phyloP scores from a whole-genome alignment of 768 basidiomycete species.

The Lactarius indigo region DNA sequence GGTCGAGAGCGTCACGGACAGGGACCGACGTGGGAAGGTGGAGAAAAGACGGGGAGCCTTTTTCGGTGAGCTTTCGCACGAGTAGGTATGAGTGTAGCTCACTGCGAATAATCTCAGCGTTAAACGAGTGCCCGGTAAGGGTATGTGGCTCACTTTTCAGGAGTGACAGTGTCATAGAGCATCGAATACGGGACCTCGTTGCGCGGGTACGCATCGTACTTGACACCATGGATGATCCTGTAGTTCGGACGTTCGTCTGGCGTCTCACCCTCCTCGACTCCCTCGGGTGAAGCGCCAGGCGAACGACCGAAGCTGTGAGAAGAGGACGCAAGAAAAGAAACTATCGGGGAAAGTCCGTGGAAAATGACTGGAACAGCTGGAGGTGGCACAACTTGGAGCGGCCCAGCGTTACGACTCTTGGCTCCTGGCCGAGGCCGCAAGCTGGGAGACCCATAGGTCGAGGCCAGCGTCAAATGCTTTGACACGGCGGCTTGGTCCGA shows the following conservation, averaged over 20 bases:
- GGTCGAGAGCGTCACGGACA: constrained; percentile 58
- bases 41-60: constrained; percentile 59
- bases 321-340: constrained; percentile 12
- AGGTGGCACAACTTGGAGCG: background rate
- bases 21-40: constrained; percentile 42
- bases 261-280: background rate
- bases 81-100: constrained; percentile 53
- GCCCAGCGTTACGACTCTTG: background rate
- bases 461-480: background rate
- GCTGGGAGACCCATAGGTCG: background rate
- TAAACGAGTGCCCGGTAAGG: background rate
- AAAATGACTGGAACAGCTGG: background rate
- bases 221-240: constrained; percentile 10
- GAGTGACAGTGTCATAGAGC: constrained; percentile 9
- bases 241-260: background rate
- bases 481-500: background rate
- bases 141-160: constrained; percentile 4
- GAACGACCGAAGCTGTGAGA: background rate
- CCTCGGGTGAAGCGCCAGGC: background rate
- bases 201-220: constrained; percentile 3
- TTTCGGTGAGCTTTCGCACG: constrained; percentile 50
- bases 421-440: background rate
- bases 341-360: constrained; percentile 10
- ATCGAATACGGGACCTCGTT: constrained; percentile 15
- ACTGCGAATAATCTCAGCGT: constrained; percentile 37